Evolutionary conservation across 805 yeast genomes (phyloP).

Genomic region (Wickerhamiella azymoides): DNA sequence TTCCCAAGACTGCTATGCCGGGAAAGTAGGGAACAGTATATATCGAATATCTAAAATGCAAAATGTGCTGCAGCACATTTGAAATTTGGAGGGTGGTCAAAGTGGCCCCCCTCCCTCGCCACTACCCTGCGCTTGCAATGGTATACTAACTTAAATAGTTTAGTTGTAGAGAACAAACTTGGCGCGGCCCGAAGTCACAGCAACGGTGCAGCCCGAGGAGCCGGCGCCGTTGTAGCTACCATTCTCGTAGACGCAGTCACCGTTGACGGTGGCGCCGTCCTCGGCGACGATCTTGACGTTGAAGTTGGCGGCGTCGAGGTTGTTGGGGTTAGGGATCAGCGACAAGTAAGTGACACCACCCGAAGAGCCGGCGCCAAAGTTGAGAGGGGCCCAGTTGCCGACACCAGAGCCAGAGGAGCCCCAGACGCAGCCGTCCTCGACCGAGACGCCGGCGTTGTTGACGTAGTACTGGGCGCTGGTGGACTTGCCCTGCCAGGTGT

Average conservation of each 20-base stretch:
- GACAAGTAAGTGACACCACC: conserved; percentile 67
- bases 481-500: conserved; percentile 61
- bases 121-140: too few species aligned
- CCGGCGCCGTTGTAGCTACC: conserved; percentile 60
- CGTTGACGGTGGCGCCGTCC: conserved; percentile 47
- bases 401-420: conserved; percentile 62
- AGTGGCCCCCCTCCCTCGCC: too few species aligned
- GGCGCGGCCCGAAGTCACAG: conserved; percentile 74
- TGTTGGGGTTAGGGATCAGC: conserved; percentile 91
- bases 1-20: conserved; percentile 1
- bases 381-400: conserved; percentile 98
- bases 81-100: too few species aligned
- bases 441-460: conserved; percentile 86
- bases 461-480: conserved; percentile 97
- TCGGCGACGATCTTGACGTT: conserved; percentile 68
- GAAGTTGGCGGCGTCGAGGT: conserved; percentile 50
- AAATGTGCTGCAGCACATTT: too few species aligned
- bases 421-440: conserved; percentile 91
- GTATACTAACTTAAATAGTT: conserved; percentile 1
- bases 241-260: conserved; percentile 66
- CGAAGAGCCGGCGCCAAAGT: conserved; percentile 82
- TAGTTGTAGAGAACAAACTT: conserved; percentile 58
- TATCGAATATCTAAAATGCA: too few species aligned
- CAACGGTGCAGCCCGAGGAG: conserved; percentile 83
- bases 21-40: too few species aligned